Evolutionary conservation across 192 early-diverging fungal genomes (phyloP).

Genomic region (Backusella parvicylindrica): DNA sequence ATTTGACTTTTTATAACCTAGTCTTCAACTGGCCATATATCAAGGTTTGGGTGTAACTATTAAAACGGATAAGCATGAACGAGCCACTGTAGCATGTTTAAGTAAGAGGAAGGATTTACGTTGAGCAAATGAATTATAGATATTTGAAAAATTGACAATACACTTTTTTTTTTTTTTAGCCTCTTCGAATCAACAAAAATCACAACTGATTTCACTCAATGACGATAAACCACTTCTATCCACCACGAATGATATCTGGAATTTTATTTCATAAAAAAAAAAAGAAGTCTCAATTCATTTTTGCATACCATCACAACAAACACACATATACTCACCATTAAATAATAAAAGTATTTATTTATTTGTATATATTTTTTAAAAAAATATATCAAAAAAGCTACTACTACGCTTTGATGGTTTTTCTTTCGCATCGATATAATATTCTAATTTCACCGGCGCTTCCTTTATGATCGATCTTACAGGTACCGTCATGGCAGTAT

Average conservation of each 20-base stretch:
- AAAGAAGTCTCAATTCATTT: neutral
- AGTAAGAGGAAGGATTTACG: neutral
- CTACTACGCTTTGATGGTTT: neutral
- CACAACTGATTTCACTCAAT: neutral
- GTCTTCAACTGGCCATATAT: neutral
- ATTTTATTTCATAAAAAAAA: constrained; percentile 4
- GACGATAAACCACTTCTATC: neutral
- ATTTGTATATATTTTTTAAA: neutral
- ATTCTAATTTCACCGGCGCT: neutral
- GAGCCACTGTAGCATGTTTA: neutral
- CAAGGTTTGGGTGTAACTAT: neutral
- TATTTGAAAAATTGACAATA: neutral
- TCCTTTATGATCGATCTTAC: neutral
- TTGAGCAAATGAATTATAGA: neutral
- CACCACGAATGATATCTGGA: neutral
- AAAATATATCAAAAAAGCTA: neutral
- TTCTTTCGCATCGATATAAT: neutral
- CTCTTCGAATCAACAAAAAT: neutral
- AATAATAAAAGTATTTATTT: no score
- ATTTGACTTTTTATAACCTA: neutral
- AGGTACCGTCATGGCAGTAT: constrained; percentile 23
- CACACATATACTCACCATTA: neutral
- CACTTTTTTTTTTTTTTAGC: neutral
- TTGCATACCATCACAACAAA: neutral
- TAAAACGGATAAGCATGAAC: neutral